Evolutionary conservation across 805 yeast species (phyloP), one percentile per base, ranked within the genome.

Genomic region (Ogataea thermomethanolica): DNA sequence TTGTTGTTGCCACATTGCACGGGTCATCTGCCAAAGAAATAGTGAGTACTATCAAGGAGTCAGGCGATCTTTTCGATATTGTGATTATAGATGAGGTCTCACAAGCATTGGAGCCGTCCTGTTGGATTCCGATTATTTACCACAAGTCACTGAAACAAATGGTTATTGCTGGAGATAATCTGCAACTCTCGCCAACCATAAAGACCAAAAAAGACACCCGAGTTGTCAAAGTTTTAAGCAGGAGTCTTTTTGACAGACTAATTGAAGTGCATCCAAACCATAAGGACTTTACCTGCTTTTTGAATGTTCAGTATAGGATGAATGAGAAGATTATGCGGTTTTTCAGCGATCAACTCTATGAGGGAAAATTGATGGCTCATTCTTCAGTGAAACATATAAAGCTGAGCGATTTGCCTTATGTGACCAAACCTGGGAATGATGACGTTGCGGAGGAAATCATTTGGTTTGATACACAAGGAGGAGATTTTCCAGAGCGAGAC

Each of bases 381-480:
- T 67, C 64, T 1, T 63, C 78, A 0, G 93, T 87, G 9, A 69
- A 69, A 4, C 54, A 62, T 10, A 73, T 76, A 22, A 59, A 65
- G 1, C 67, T 89, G 7, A 47, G 58, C 2, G 95, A 87, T 49
- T 52, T 90, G 15, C 72, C 74, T 0, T 30, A 42, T 24, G 50
- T 44, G 10, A 62, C 26, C 17, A 13, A 64, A 5, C 74, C 71
- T 2, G 66, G 66, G 5, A 59, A 58, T 3, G 71, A 68, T 33
- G 89, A 81, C 20, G 77, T 91, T 0, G 59, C 58, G 1, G 66
- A 67, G 1, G 76, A 81, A 2, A 56, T 82, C 0, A 66, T 88
- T 1, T 90, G 96, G 96, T 81, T 83, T 49, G 98, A 93, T 54
- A 93, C 98, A 0, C 93, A 88, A 63, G 96, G 96, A 12, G 95